Base-by-base conservation (phyloP, 495 filamentous ascomycete genomes). In the Parathielavia hyrcaniae region DNA sequence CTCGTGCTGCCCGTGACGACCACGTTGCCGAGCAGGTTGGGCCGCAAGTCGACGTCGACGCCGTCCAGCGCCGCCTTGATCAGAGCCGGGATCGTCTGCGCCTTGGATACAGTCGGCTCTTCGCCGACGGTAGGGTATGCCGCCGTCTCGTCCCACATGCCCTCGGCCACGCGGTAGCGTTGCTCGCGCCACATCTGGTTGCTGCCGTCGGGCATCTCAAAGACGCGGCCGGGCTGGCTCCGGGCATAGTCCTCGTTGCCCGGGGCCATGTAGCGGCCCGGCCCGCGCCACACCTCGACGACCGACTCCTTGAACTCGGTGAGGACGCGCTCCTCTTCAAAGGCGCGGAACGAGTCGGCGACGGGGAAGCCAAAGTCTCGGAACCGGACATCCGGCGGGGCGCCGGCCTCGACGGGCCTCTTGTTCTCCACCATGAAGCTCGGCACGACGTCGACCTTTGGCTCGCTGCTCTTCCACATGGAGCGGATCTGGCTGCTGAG, bases 261-360 rank as follows among this genome's bases (percentile, higher is more conserved):
- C 7, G 79, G 76, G 40, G 79, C 77, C 6, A 77, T 68, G 55
- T 87, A 83, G 22, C 82, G 80, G 53, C 86, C 86, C 0, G 88
- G 89, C 1, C 90, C 90, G n/a, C 81, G 79, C 92, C 92, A 97
- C 30, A 91, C 83, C 67, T 95, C 88, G 26, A 97, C 92, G 45
- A 96, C 90, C 48, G 86, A 92, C 75, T 98, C 95, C 75, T 98
- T 98, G 79, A 97, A 98, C 67, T 96, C 89, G 40, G 86, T 88
- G 22, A 97, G 73, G 14, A 96, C 86, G 45, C 93, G 88, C 64
- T 97, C 95, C 78, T 98, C 95, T 71, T 97, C 82, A 30, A 90
- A 81, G 16, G 76, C 76, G 61, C 87, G 84, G 80, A 89, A 97
- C 34, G 86, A 87, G 5, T 79, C 79, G 50, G 82, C 72, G 8